Evolutionary conservation across 2,329 filamentous ascomycete genomes (phyloP), one percentile per base, ranked within the genome.

Genomic region (Harringtonia lauricola): DNA sequence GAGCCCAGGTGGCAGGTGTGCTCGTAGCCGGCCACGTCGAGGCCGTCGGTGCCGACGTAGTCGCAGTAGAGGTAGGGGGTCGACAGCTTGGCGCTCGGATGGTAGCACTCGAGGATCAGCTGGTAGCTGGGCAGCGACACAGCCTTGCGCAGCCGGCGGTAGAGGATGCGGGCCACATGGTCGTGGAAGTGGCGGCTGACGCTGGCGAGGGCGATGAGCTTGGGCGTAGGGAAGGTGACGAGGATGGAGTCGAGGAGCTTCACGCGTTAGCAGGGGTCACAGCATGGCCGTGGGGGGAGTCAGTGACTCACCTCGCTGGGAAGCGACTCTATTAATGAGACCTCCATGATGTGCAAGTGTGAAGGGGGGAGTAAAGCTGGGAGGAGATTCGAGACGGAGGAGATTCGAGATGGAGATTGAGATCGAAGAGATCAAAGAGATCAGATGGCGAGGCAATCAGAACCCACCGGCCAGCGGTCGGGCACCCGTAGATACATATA

Each of bases 41-140:
- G 62, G 3, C 72, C 72, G 50, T 79, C 67, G 2, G 81, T 86
- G 26, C 74, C 76, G 12, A 81, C 65, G 49, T 82, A 82, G 36
- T 76, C 68, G 60, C 85, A 89, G 56, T 60, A 59, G 13, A 87
- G 69, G 43, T 79, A 79, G 0, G 84, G 81, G 18, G 83, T 80
- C 6, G 73, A 79, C 40, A 83, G 67, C 59, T 80, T 81, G 21
- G 73, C 78, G 49, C 70, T 76, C 0, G 85, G 86, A 50, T 83
- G 84, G 55, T 83, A 89, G 58, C 83, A 86, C 63, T 90, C 84
- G 35, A 94, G 74, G 31, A 89, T 76, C 33, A 92, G 63, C 43
- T 79, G 74, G 55, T 86, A 76, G 31, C 77, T 72, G 31, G 71
- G 63, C 8, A 82, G 62, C 3, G 72, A 63, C 5, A 77, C 70